A percentile compares a stretch with the other conserved stretches of the same genome.
These are phyloP conservation scores for Ilex paraguariensis DNA, from an alignment of 305 asterid species.

Conservation along the genomic window DNA sequence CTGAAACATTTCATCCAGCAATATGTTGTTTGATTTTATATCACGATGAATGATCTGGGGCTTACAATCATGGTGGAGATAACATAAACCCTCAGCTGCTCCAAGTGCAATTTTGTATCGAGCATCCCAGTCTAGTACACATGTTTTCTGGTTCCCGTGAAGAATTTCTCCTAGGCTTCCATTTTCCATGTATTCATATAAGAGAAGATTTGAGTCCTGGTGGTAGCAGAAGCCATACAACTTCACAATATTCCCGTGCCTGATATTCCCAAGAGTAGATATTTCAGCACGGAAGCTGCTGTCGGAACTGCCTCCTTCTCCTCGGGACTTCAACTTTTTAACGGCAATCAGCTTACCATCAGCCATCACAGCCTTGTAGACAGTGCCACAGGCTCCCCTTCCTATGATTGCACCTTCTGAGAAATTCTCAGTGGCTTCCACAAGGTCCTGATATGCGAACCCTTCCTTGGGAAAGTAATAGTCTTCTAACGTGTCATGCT, in stretches of 20 bases:
- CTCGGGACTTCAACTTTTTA: conserved; percentile 54
- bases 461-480: conserved; percentile 71
- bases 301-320: conserved; percentile 55
- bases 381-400: conserved; percentile 83
- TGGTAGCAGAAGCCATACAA: conserved; percentile 71
- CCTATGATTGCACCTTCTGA: conserved; percentile 58
- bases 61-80: conserved; percentile 74
- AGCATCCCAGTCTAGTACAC: conserved; percentile 54
- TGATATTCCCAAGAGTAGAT: conserved; percentile 71
- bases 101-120: conserved; percentile 74
- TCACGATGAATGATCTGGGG: conserved; percentile 82
- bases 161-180: conserved; percentile 85
- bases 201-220: conserved; percentile 65
- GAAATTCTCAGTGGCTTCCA: conserved; percentile 69
- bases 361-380: conserved; percentile 67
- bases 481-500: conserved; percentile 40
- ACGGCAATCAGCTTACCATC: conserved; percentile 73
- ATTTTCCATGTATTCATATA: conserved; percentile 79
- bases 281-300: conserved; percentile 81
- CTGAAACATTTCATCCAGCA: conserved; percentile 64
- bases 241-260: conserved; percentile 80
- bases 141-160: conserved; percentile 37
- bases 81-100: conserved; percentile 82
- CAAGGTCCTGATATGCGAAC: conserved; percentile 65
- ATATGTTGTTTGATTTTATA: conserved; percentile 75